These are phyloP conservation scores for Phanerodontia chrysosporium DNA, from an alignment of 768 basidiomycete genomes.

Conservation along the genomic window DNA sequence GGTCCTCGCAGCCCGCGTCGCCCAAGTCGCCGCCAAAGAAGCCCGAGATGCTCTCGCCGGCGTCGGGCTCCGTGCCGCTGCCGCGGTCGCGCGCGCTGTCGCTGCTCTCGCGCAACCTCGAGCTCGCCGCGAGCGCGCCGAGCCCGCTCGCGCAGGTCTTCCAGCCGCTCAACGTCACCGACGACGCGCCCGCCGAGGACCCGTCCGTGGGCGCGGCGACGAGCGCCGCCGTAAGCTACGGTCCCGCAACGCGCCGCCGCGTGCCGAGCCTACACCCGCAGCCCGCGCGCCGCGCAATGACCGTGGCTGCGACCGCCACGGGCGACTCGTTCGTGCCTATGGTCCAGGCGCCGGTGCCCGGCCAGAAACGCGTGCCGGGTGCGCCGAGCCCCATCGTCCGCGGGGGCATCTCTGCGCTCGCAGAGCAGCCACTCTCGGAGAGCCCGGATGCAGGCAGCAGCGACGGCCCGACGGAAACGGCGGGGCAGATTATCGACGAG, in stretches of 20 bases:
- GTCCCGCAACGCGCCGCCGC: conserved; percentile 36
- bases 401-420: conserved; percentile 4
- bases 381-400: background rate
- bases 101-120: conserved; percentile 34
- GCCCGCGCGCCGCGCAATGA: conserved; percentile 18
- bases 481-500: conserved; percentile 25
- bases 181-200: background rate
- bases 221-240: conserved; percentile 30
- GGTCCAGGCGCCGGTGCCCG: background rate
- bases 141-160: conserved; percentile 76
- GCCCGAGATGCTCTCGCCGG: conserved; percentile 12
- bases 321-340: background rate
- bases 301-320: conserved; percentile 14
- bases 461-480: conserved; percentile 21
- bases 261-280: conserved; percentile 26
- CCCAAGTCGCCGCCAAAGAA: background rate
- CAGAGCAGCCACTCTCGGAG: conserved; percentile 18
- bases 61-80: conserved; percentile 13
- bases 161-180: conserved; percentile 46
- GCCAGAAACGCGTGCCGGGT: conserved; percentile 18
- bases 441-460: conserved; percentile 18
- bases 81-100: conserved; percentile 42
- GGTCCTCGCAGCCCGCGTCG: background rate
- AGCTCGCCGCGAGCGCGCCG: conserved; percentile 34
- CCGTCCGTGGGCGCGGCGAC: conserved; percentile 6